A percentile compares a stretch with the other conserved stretches of the same genome.
These are phyloP conservation scores for Leptographium lundbergii DNA, from an alignment of 2,329 filamentous ascomycete species.

Conservation along the genomic window DNA sequence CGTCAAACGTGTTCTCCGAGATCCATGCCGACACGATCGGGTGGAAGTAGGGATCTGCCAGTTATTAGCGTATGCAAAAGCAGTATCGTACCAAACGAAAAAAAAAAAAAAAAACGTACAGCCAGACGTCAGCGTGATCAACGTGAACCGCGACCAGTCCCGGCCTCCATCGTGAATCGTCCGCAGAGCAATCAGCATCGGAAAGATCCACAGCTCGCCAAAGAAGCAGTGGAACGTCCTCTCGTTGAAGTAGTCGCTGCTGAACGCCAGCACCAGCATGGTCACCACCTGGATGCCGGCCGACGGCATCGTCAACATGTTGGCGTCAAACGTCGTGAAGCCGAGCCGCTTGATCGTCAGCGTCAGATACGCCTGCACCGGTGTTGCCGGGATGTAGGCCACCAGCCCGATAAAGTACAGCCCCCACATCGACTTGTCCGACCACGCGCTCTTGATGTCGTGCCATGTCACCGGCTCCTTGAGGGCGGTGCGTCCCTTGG, in stretches of 20 bases:
- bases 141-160: constrained; percentile 37
- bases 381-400: constrained; percentile 35
- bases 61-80: no score
- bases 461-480: constrained; percentile 28
- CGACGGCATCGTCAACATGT: constrained; percentile 49
- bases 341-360: constrained; percentile 43
- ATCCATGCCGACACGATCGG: constrained; percentile 1
- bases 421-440: constrained; percentile 30
- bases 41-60: constrained; percentile 2
- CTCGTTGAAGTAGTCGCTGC: constrained; percentile 37
- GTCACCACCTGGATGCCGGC: constrained; percentile 39
- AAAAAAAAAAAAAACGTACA: constrained; percentile 21
- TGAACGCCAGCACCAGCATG: constrained; percentile 31
- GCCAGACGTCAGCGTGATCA: constrained; percentile 28
- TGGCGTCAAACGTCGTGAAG: constrained; percentile 46
- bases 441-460: constrained; percentile 24
- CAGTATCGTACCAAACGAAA: not conserved
- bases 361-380: constrained; percentile 37
- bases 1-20: constrained; percentile 2
- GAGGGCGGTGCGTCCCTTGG: constrained; percentile 35
- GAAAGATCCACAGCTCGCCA: constrained; percentile 19
- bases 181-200: constrained; percentile 37
- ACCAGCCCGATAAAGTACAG: constrained; percentile 36
- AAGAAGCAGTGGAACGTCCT: constrained; percentile 30
- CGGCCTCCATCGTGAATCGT: constrained; percentile 32